These are phyloP conservation scores for Alternaria ventricosa DNA, from an alignment of 2,329 filamentous ascomycete species.

Conservation along the genomic window DNA sequence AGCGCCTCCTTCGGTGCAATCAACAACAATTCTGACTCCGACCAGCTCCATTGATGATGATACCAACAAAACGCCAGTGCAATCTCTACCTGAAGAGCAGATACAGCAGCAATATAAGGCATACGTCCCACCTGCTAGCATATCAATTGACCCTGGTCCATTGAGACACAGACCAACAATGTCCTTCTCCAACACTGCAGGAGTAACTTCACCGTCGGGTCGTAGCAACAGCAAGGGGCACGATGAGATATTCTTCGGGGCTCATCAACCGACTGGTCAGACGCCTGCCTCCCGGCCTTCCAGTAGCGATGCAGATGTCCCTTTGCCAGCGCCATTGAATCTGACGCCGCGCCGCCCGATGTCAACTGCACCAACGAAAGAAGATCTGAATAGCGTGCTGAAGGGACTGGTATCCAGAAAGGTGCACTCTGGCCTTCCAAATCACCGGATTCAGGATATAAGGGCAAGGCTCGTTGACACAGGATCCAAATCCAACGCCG, in stretches of 20 bases:
- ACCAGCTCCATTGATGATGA: slow-evolving; percentile 45
- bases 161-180: slow-evolving; percentile 33
- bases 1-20: slow-evolving; percentile 30
- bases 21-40: slow-evolving; percentile 42
- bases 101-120: slow-evolving; percentile 40
- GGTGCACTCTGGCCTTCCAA: slow-evolving; percentile 15
- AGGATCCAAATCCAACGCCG: slow-evolving; percentile 25
- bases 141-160: slow-evolving; percentile 13
- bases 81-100: slow-evolving; percentile 37
- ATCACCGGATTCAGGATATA: slow-evolving; percentile 29
- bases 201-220: slow-evolving; percentile 9
- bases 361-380: slow-evolving; percentile 19
- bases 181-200: slow-evolving; percentile 21
- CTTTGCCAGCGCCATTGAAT: slow-evolving; percentile 36
- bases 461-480: slow-evolving; percentile 22
- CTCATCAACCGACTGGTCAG: slow-evolving; percentile 14
- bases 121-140: slow-evolving; percentile 35
- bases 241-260: slow-evolving; percentile 48
- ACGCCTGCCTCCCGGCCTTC: slow-evolving; percentile 21
- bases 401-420: slow-evolving; percentile 28
- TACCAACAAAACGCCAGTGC: slow-evolving; percentile 40
- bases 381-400: slow-evolving; percentile 24
- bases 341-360: slow-evolving; percentile 25
- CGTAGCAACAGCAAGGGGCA: slow-evolving; percentile 26
- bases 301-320: slow-evolving; percentile 28